Conservation (phyloP, 2,329 filamentous ascomycete species). For the Fusarium setosum region DNA sequence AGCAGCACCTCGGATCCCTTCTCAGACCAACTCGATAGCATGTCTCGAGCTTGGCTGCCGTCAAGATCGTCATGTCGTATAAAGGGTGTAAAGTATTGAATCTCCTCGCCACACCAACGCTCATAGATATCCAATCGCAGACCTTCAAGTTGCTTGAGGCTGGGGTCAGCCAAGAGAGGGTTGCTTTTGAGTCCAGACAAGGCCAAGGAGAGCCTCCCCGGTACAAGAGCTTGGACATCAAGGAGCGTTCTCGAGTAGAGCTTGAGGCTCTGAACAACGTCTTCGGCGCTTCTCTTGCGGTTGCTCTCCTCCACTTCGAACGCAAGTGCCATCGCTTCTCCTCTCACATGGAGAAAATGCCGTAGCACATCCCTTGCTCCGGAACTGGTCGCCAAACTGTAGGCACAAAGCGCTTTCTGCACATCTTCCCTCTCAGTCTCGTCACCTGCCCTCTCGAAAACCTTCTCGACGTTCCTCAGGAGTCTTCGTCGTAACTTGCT, state of each 20-base stretch:
- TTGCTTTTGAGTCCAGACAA: conserved; percentile 75
- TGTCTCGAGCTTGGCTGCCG: conserved; percentile 67
- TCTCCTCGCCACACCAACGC: conserved; percentile 84
- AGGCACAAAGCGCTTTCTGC: conserved; percentile 81
- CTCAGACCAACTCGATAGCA: conserved; percentile 72
- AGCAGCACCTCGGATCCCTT: conserved; percentile 70
- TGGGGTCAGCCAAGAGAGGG: conserved; percentile 77
- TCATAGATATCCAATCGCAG: conserved; percentile 82
- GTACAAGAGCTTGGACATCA: conserved; percentile 81
- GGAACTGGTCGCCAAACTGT: conserved; percentile 83
- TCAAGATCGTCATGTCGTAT: conserved; percentile 83
- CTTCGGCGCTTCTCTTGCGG: conserved; percentile 52
- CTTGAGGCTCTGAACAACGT: conserved; percentile 73
- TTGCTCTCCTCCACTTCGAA: conserved; percentile 64
- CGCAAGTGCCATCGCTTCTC: conserved; percentile 72
- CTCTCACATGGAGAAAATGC: conserved; percentile 81
- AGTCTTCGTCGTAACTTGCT: conserved; percentile 72
- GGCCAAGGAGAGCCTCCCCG: conserved; percentile 76
- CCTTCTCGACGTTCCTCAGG: conserved; percentile 74
- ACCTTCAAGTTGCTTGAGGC: conserved; percentile 74
- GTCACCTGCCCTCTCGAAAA: conserved; percentile 72
- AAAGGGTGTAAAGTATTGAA: conserved; percentile 87
- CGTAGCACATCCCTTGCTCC: conserved; percentile 82
- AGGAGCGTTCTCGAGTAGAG: conserved; percentile 83
- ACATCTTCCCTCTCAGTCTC: conserved; percentile 62